Evolutionary conservation across 345 rosid species (phyloP), one percentile per base, ranked within the genome.

Genomic region (Punica granatum): DNA sequence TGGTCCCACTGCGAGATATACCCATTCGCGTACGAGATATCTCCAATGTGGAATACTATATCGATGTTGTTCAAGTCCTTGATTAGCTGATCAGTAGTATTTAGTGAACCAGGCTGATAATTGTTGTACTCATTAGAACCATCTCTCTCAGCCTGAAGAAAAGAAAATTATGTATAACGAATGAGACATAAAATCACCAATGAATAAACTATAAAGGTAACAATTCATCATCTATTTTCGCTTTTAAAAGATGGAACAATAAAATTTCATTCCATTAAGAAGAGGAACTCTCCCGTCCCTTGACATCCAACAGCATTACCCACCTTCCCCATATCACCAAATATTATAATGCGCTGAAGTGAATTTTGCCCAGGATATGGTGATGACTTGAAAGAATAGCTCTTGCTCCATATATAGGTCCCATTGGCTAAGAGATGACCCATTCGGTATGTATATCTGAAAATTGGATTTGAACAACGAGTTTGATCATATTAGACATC

Each of bases 321-420:
- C 35, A 73, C 76, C 76, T 73, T 73, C 28, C 76, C 76, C 76
- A 93, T 90, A 79, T 89, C 98, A 67, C 97, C 97, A 39, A 89
- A 90, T 67, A 93, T 76, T 46, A 89, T 76, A 65, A 93, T 85
- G 49, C 85, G 86, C 68, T 93, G 98, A 67, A 89, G 72, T 0
- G 97, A 90, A 72, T 90, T 84, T 76, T 93, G 96, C 70, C 98
- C 97, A 35, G 97, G 98, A 80, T 69, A 90, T 63, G 98, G 97
- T 13, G 96, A 83, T 34, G 94, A 81, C 72, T 72, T 79, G 48
- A 90, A 90, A 7, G 89, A 74, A 75, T 82, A 89, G 1, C 32
- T 76, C 70, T 73, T 65, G 68, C 78, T 69, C 76, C 72, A 74
- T 21, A 76, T 31, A 30, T 41, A 73, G 25, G 72, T 37, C 30